A percentile compares a stretch with the other conserved stretches of the same genome.
These are phyloP conservation scores for Tephrocybe sp. DNA, from an alignment of 768 basidiomycete genomes.

Conservation along the genomic window DNA sequence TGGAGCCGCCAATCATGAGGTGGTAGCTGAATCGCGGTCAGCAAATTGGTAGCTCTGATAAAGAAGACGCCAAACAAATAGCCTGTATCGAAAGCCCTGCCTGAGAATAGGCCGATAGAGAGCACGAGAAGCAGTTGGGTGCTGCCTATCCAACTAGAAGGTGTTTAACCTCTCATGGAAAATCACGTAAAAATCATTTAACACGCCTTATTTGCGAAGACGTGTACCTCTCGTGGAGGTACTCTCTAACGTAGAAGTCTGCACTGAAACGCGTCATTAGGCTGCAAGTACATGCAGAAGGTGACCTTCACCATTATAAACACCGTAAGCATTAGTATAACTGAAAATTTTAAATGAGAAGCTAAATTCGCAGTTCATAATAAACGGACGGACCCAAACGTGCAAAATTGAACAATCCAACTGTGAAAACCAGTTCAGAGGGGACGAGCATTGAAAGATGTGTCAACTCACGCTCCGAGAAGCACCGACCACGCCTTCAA, in stretches of 20 bases:
- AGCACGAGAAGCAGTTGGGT: conserved; percentile 23
- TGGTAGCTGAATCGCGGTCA: conserved; percentile 18
- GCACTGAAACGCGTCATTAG: not conserved
- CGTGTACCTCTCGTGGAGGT: conserved; percentile 18
- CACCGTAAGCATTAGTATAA: conserved; percentile 23
- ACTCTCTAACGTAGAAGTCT: conserved; percentile 27
- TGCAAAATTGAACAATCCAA: conserved; percentile 23
- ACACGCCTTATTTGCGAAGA: conserved; percentile 25
- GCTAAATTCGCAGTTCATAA: not conserved
- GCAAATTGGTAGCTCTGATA: not conserved
- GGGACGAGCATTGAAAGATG: not conserved
- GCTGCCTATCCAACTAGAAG: conserved; percentile 28
- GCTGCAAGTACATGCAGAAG: not conserved
- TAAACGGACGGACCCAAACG: conserved; percentile 20
- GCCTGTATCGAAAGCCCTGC: conserved; percentile 25
- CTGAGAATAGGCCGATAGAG: conserved; percentile 23
- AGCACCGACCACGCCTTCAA: conserved; percentile 22
- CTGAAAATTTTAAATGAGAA: conserved; percentile 6
- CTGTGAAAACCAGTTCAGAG: conserved; percentile 2
- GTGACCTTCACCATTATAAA: conserved; percentile 19
- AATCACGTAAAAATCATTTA: not conserved
- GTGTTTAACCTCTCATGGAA: not conserved
- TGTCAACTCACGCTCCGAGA: conserved; percentile 22
- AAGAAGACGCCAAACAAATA: conserved; percentile 20
- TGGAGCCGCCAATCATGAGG: conserved; percentile 26